Percentiles rank a stretch among this genome's conserved stretches.
Evolutionary conservation across 805 yeast species (phyloP).

Genomic region (Blastobotrys chiropterorum): DNA sequence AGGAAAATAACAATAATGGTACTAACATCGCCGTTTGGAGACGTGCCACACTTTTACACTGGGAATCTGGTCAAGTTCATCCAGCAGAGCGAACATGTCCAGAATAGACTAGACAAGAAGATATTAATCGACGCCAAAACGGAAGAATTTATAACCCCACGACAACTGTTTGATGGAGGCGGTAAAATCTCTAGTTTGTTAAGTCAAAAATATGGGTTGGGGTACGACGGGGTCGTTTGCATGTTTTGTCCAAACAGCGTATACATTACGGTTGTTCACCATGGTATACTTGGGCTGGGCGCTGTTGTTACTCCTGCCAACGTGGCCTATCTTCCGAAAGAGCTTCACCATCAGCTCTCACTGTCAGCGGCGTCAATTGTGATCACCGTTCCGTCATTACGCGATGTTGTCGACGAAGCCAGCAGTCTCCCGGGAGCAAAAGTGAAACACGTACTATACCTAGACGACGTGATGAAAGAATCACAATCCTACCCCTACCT

Average conservation of each 20-base stretch:
- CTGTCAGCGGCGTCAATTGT: constrained; percentile 8
- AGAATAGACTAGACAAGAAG: constrained; percentile 9
- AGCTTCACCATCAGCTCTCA: constrained; percentile 25
- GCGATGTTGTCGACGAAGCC: constrained; percentile 1
- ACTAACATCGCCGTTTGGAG: constrained; percentile 18
- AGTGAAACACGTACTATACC: background rate
- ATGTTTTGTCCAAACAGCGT: constrained; percentile 24
- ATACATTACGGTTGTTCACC: constrained; percentile 23
- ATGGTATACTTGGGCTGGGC: constrained; percentile 23
- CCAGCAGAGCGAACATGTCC: constrained; percentile 7
- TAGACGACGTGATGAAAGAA: background rate
- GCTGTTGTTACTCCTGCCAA: constrained; percentile 30
- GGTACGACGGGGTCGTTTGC: constrained; percentile 24
- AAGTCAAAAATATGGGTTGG: constrained; percentile 14
- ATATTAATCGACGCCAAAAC: constrained; percentile 21
- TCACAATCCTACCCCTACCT: background rate
- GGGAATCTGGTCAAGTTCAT: constrained; percentile 19
- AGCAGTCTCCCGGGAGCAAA: background rate
- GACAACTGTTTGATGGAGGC: constrained; percentile 8
- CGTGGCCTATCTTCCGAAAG: constrained; percentile 25
- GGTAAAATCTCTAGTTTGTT: constrained; percentile 18
- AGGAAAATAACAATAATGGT: no score
- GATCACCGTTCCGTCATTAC: constrained; percentile 1
- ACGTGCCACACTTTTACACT: constrained; percentile 8
- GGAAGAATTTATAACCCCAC: constrained; percentile 16